Base-by-base conservation (phyloP, 2,329 filamentous ascomycete genomes). In the Uncinocarpus reesii region DNA sequence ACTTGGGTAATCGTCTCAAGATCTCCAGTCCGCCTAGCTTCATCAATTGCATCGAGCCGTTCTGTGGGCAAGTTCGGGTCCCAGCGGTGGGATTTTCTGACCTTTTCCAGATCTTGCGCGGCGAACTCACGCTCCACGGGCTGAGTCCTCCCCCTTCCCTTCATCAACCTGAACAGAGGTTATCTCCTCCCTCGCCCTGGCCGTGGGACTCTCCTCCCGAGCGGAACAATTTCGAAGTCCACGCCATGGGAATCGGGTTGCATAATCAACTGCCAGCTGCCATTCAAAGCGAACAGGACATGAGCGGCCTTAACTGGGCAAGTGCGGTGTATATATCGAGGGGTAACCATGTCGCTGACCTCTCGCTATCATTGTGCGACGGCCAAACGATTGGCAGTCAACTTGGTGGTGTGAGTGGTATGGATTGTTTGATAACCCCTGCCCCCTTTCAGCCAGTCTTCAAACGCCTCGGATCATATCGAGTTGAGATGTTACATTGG, bases 31-130 rank as follows among this genome's bases (percentile, higher is more conserved):
- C 71, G 67, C 47, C 76, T 68, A 31, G 72, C 75, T 36, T 72
- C 67, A 51, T 80, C 73, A 54, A 80, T 71, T 61, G 76, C 73
- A 57, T 75, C 75, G 47, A 79, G 64, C 52, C 79, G 74, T 52
- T 78, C 75, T 49, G 78, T 68, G 18, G 77, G 73, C 54, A 81
- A 61, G 56, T 81, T 80, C 32, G 77, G 77, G 55, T 81, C 78
- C 57, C 77, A 71, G n/a, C 40, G 49, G 18, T 48, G 44, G 10
- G 49, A 42, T 13, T 48, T 42, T n/a, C 18, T 15, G 24, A 48
- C 26, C 23, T 48, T 51, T 21, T 43, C 42, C 10, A 48, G 16
- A 15, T 51, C 45, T 1, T 44, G 32, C n/a, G n/a, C 16, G 2
- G 23, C 34, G 21, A 37, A 15, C 16, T 16, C 43, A 20, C n/a